Conservation (phyloP, 2,329 filamentous ascomycete species). For the Fusarium lateritium region DNA sequence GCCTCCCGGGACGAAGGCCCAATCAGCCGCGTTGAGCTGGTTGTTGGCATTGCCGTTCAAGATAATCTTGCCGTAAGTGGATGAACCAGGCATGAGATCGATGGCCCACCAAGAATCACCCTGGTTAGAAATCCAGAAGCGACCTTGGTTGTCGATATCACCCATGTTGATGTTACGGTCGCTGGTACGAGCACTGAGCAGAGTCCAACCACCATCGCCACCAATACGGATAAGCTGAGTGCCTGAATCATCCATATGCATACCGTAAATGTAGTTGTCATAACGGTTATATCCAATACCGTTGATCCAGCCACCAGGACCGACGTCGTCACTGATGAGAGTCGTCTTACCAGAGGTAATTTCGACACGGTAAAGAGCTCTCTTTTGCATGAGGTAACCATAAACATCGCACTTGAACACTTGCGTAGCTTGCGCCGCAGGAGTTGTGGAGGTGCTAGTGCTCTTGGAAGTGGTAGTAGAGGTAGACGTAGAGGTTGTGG, state of each 20-base stretch:
- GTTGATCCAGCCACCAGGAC: slow-evolving; percentile 43
- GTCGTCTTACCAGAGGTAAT: slow-evolving; percentile 36
- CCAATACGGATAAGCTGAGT: slow-evolving; percentile 45
- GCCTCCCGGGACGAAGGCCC: slow-evolving; percentile 47
- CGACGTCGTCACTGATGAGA: slow-evolving; percentile 29
- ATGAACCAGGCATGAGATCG: slow-evolving; percentile 40
- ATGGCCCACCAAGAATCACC: slow-evolving; percentile 45
- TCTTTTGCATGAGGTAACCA: slow-evolving; percentile 41
- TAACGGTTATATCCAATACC: slow-evolving; percentile 42
- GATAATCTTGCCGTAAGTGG: slow-evolving; percentile 41
- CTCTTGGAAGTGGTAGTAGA: slow-evolving; percentile 9
- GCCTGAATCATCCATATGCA: slow-evolving; percentile 21
- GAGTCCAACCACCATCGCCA: slow-evolving; percentile 38
- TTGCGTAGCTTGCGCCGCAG: slow-evolving; percentile 9
- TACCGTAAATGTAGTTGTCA: slow-evolving; percentile 44
- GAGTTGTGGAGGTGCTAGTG: slow-evolving; percentile 14
- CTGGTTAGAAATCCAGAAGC: slow-evolving; percentile 43
- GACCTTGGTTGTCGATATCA: slow-evolving; percentile 45
- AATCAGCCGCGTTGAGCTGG: slow-evolving; percentile 33
- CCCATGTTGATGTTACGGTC: slow-evolving; percentile 41
- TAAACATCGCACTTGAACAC: slow-evolving; percentile 37
- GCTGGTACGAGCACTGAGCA: slow-evolving; percentile 31
- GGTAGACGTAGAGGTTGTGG: slow-evolving; percentile 8
- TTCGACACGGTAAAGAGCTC: slow-evolving; percentile 36
- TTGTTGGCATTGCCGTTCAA: slow-evolving; percentile 32